Base-by-base conservation (phyloP, 192 early-diverging fungal species). In the Coemansia sp. region DNA sequence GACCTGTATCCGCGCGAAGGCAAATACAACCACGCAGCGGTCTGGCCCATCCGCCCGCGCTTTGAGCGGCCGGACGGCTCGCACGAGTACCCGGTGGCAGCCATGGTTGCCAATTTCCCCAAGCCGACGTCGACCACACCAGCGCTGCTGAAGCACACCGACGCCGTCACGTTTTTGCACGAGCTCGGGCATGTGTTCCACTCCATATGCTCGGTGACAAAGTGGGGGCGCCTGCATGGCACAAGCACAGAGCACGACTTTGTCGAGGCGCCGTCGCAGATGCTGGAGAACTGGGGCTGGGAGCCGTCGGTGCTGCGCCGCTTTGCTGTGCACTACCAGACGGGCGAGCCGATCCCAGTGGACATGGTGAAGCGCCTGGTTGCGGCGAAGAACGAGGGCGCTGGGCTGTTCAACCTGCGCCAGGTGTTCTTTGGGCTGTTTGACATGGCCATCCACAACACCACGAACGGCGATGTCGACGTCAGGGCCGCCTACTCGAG, bases 221-320 rank as follows among this genome's bases (percentile, higher is more conserved):
- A 86, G 71, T 89, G 82, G 57, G 81, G 83, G 2, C 75, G 87
- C 0, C 90, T 93, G 67, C 89, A 92, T 36, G 92, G 91, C 48
- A 91, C 91, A 19, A 77, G 75, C 41, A 82, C 89, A 38, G 89
- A 92, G 59, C 71, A 85, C 55, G 93, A 95, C 72, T 95, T 95
- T 82, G 88, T 95, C 23, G 93, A 95, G 82, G 89, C 89, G 25
- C 93, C 93, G 15, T 88, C 87, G 28, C 91, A 93, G 84, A 92
- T 95, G 93, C 83, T 93, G 25, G 93, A 93, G 74, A 94, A 92
- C 75, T 90, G 87, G 89, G 82, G 84, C 33, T 91, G 84, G 80
- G 87, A 88, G 56, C 76, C 83, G 7, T 66, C 79, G 4, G 84
- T 84, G 2, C 68, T 91, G 42, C 65, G 81, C 44, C 57, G 68